phyloP scores from a whole-genome alignment of 805 yeast species.

The Kregervanrija fluxuum region DNA sequence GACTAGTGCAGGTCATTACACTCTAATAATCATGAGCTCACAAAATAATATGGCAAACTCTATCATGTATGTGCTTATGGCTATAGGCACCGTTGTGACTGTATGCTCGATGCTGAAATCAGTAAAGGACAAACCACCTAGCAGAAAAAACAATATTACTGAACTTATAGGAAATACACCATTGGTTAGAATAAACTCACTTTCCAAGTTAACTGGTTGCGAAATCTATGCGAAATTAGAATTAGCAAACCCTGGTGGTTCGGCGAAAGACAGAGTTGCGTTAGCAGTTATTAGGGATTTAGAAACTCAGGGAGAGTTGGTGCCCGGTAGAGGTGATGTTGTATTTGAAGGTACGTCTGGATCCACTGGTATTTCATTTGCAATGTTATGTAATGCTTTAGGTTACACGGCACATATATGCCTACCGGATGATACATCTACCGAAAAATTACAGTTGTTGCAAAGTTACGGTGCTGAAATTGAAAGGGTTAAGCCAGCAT shows the following conservation, averaged over 20 bases:
- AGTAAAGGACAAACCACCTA: slow-evolving; percentile 5
- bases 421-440: slow-evolving; percentile 87
- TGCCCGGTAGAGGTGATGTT: slow-evolving; percentile 57
- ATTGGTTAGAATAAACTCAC: slow-evolving; percentile 61
- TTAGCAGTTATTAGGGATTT: slow-evolving; percentile 69
- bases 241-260: slow-evolving; percentile 84
- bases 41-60: slow-evolving; percentile 5
- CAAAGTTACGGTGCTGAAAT: slow-evolving; percentile 73
- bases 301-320: slow-evolving; percentile 50
- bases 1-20: background rate
- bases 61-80: background rate
- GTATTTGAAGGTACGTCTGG: slow-evolving; percentile 96
- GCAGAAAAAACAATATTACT: slow-evolving; percentile 14
- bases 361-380: slow-evolving; percentile 91
- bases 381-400: slow-evolving; percentile 78
- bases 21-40: too few relatives aligned
- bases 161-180: slow-evolving; percentile 91
- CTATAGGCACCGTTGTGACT: slow-evolving; percentile 6
- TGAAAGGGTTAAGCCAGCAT: slow-evolving; percentile 86
- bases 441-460: slow-evolving; percentile 70
- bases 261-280: slow-evolving; percentile 94
- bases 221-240: slow-evolving; percentile 84
- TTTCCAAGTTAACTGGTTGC: slow-evolving; percentile 69
- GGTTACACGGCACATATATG: slow-evolving; percentile 94
- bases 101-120: slow-evolving; percentile 1